Conservation (phyloP, 768 basidiomycete species). For the Hygrophoropsis aurantiaca region DNA sequence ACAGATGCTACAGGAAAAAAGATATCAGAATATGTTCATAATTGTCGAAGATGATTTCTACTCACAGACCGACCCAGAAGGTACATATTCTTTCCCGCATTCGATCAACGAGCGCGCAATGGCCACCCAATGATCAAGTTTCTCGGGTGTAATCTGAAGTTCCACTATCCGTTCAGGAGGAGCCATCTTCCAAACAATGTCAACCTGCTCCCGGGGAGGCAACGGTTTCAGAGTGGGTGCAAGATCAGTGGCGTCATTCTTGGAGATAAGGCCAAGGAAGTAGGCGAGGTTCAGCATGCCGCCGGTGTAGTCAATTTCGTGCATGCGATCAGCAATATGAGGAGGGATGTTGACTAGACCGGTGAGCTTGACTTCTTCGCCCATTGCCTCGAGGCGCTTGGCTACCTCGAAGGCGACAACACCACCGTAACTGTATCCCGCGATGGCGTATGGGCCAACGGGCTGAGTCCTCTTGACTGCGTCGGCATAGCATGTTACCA, state of each 20-base stretch:
- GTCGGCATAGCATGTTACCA: constrained; percentile 35
- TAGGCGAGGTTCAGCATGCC: constrained; percentile 39
- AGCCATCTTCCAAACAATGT: constrained; percentile 16
- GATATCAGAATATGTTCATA: not conserved
- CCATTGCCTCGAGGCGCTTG: constrained; percentile 34
- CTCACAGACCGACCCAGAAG: constrained; percentile 18
- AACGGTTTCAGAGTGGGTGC: constrained; percentile 11
- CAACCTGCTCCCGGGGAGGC: constrained; percentile 18
- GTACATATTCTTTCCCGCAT: constrained; percentile 17
- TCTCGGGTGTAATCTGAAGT: constrained; percentile 20
- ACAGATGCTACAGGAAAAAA: constrained; percentile 4
- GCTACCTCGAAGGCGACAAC: constrained; percentile 44
- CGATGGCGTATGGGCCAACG: constrained; percentile 40
- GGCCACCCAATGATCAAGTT: constrained; percentile 21
- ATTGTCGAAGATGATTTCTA: not conserved
- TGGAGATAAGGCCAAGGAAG: constrained; percentile 35
- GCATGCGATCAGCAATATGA: constrained; percentile 40
- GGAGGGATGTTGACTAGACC: constrained; percentile 45
- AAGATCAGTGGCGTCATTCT: constrained; percentile 17
- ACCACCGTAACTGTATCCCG: constrained; percentile 47
- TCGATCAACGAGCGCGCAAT: constrained; percentile 20
- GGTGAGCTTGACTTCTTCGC: constrained; percentile 37
- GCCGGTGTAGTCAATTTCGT: constrained; percentile 39
- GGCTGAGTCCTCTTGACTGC: constrained; percentile 35
- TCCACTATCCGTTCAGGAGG: constrained; percentile 19